These are phyloP conservation scores for Eucalyptus melliodora DNA, from an alignment of 345 rosid genomes.

Conservation along the genomic window DNA sequence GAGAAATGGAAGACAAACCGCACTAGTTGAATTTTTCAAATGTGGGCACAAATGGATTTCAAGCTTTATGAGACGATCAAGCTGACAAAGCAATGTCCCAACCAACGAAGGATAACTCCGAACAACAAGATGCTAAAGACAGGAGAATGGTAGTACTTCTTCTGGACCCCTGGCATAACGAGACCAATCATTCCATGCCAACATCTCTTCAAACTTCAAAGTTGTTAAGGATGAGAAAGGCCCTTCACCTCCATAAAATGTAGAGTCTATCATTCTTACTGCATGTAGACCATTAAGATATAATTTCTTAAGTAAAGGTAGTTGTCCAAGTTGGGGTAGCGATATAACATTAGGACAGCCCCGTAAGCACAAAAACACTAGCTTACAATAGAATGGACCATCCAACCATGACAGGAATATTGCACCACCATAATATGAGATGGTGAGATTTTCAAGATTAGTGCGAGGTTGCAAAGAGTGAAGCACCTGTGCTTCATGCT, in stretches of 20 bases:
- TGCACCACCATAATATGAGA: neutral
- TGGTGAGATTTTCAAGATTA: neutral
- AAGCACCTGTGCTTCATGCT: neutral
- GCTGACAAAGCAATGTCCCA: neutral
- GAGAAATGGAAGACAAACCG: too few species aligned
- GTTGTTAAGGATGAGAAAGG: neutral
- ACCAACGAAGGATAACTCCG: neutral
- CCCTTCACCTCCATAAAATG: neutral
- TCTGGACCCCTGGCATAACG: accelerated
- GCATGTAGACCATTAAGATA: neutral
- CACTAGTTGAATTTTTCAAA: neutral
- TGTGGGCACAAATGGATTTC: too few species aligned
- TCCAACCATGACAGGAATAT: neutral
- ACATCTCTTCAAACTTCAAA: neutral
- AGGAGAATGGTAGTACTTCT: neutral
- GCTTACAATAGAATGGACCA: neutral
- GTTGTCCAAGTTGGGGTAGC: neutral
- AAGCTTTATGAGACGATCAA: neutral
- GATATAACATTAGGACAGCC: neutral
- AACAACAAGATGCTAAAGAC: neutral
- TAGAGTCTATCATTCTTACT: neutral
- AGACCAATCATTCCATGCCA: neutral
- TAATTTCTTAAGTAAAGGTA: neutral
- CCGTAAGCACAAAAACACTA: neutral
- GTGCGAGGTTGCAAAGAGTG: neutral